Evolutionary conservation across 345 rosid genomes (phyloP).

Genomic region (Psidium friedrichsthalianum): DNA sequence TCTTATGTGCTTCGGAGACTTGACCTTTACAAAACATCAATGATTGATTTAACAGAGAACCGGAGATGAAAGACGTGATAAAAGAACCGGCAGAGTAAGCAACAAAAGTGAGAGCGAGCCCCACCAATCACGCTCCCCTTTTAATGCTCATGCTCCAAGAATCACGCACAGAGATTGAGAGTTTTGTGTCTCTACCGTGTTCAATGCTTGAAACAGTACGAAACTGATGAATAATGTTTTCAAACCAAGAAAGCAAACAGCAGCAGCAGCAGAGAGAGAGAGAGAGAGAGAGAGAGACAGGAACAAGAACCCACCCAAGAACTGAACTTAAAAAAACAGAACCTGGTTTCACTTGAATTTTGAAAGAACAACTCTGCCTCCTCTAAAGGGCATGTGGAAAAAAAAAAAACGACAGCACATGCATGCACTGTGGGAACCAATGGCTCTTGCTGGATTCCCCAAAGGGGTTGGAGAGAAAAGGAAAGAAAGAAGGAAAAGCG

Average conservation of each 20-base stretch:
- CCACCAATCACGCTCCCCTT: slow-evolving; percentile 30
- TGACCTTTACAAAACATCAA: not conserved
- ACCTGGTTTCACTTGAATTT: not conserved
- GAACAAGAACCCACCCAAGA: not conserved
- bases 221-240: not conserved
- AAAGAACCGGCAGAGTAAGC: not conserved
- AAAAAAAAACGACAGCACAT: not conserved
- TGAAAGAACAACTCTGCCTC: not conserved
- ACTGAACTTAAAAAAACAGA: not conserved
- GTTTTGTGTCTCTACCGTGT: not conserved
- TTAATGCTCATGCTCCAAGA: not conserved
- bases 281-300: not conserved
- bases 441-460: not conserved
- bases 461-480: not conserved
- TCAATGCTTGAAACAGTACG: not conserved
- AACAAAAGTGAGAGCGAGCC: not conserved
- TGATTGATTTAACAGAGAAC: not conserved
- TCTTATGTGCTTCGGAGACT: not conserved
- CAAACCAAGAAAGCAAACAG: not conserved
- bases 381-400: not conserved
- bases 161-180: not conserved
- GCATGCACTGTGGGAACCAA: not conserved
- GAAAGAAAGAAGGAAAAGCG: not conserved
- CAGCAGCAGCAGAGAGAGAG: not conserved
- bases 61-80: not conserved